Evolutionary conservation across 305 asterid genomes (phyloP), one percentile per base, ranked within the genome.

Genomic region (Fraxinus baroniana): DNA sequence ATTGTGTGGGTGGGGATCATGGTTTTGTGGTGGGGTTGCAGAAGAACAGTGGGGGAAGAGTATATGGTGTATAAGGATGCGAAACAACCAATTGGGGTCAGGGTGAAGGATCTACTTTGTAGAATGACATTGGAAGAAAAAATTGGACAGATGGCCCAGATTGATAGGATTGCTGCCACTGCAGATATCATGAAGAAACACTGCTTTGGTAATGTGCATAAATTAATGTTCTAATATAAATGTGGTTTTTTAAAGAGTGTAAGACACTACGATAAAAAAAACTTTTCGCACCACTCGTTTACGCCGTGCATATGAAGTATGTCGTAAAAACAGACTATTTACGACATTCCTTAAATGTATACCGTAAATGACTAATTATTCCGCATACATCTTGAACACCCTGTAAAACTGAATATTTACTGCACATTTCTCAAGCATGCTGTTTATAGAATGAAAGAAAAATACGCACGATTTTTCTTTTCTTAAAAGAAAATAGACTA

Each of bases 111-210:
- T 89, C 93, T 93, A 79, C 78, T 94, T 70, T 86, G 89, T 37
- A 84, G 94, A 81, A 94, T 94, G 98, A 90, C 85, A 72, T 86
- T 94, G 44, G 91, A 89, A 86, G 98, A 93, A 74, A 94, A 93
- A 87, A 90, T 94, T 86, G 98, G 97, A 12, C 98, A 94, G 88
- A 94, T 94, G 98, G 87, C 89, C 86, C 98, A 94, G 92, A 89
- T 93, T 89, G 98, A 94, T 76, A 90, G 97, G 68, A 79, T 83
- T 81, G 89, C 87, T 78, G 97, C 97, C 35, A 87, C 94, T 37
- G 87, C 92, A 80, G 88, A 86, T 78, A 82, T 92, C 78, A 83
- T 94, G 93, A 93, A 84, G 85, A 81, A 90, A 3, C 86, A 87
- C 87, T 89, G 39, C 80, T 90, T 94, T 87, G 98, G 98, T 94